Base-by-base conservation (phyloP, 495 filamentous ascomycete species). In the Hyaloscypha variabilis region DNA sequence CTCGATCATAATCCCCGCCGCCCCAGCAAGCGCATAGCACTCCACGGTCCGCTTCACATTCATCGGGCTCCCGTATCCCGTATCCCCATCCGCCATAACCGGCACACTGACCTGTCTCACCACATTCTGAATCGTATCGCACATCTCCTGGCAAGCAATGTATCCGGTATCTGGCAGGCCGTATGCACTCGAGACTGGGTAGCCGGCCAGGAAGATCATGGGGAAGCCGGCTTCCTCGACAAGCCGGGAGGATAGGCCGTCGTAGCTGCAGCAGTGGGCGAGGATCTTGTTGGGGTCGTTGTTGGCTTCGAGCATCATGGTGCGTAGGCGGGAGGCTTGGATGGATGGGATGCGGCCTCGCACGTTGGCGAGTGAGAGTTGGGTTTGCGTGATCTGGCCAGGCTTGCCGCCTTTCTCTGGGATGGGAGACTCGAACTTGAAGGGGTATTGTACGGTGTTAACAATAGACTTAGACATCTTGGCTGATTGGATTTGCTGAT, bases 151-250 rank as follows among this genome's bases (percentile, higher is more conserved):
- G 71, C 79, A 77, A 8, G 77, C 77, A 29, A 80, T 79, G 50
- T 81, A 80, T 28, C 78, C 78, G 3, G 78, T 77, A 59, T 81
- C 78, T 21, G 78, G 77, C 0, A 81, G 72, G 23, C 77, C 76
- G 24, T 72, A 71, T 19, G 76, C 66, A 28, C 68, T 74, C 6
- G 77, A 59, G 1, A 78, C 74, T 0, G 74, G 71, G 65, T 75
- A 79, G 0, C 77, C 75, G 4, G 74, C 72, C 0, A 78, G 64
- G 62, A 79, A 80, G 11, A 78, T 46, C 58, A 78, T 73, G 0
- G 77, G 77, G 42, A 79, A 81, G 0, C 79, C 79, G 3, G 77
- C 74, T 63, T 80, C 74, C 34, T 79, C 76, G 30, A 77, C 70
- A 4, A 81, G 72, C 2, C 77, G 75, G 14, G 78, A 77, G 10